Base-by-base conservation (phyloP, 2,329 filamentous ascomycete genomes). In the Rhexocercosporidium sp. region DNA sequence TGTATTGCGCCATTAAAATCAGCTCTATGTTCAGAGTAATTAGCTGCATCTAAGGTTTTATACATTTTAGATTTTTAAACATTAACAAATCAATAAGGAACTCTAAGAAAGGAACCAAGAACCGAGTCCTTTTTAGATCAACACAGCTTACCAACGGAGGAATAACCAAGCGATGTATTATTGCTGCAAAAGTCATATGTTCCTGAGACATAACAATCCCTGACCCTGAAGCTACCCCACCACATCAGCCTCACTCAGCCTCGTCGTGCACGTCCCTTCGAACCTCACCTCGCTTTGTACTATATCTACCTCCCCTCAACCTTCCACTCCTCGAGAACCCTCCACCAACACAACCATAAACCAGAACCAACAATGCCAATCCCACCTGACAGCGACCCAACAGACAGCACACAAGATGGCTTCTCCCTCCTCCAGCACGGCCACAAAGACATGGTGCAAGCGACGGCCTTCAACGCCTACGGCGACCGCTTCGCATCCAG, bases 401-500 rank as follows among this genome's bases (percentile, higher is more conserved):
- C 62, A 4, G 67, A 70, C 8, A 31, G 56, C 1, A 65, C 70
- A 41, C 64, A 64, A 49, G 71, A 73, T 25, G 71, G 63, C 22
- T 77, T 78, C 63, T 62, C 60, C 69, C 88, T 92, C 73, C 86
- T 93, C 74, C 86, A 89, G 68, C 89, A 93, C 78, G 90, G 90
- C 73, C 91, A 94, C 79, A 87, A 89, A 75, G 92, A 78, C 59
- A 77, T 78, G 72, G 69, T 77, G 18, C 72, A 75, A 64, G 71
- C 76, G 0, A 90, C 95, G 69, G 91, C 93, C 72, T 97, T 96
- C 85, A 97, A 97, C 79, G 90, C 90, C 72, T 97, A 97, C 78
- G 95, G 94, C 73, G 94, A 93, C 75, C 92, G 94, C 73, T 94
- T 95, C 83, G 92, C 94, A 49, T 96, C 94, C 2, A 94, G 93